Conservation (phyloP, 2,329 filamentous ascomycete species). For the Diaporthe sp. region DNA sequence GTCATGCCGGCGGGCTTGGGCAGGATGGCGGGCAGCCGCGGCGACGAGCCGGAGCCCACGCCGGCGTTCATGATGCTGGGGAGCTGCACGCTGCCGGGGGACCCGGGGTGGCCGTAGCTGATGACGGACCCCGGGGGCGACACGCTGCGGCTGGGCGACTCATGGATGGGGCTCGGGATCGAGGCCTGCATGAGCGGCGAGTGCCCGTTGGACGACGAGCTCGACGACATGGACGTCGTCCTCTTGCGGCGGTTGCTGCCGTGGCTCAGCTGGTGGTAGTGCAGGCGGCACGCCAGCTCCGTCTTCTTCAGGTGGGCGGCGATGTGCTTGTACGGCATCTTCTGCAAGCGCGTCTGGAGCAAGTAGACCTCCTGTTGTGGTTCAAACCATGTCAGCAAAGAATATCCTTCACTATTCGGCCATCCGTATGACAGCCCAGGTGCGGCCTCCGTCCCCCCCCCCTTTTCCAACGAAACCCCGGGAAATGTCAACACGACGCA, state of each 20-base stretch:
- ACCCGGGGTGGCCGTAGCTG: conserved; percentile 58
- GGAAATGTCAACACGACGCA: background rate
- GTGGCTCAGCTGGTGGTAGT: conserved; percentile 88
- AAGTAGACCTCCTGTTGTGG: conserved; percentile 82
- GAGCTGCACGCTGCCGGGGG: conserved; percentile 63
- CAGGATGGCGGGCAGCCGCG: conserved; percentile 72
- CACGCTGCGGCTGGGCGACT: conserved; percentile 62
- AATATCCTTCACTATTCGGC: background rate
- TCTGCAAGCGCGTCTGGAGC: conserved; percentile 85
- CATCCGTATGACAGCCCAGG: too few species aligned
- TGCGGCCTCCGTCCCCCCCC: background rate
- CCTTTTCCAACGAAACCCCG: background rate
- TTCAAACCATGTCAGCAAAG: conserved; percentile 2
- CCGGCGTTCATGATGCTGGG: conserved; percentile 63
- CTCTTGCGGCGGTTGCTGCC: conserved; percentile 85
- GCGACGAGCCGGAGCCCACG: conserved; percentile 58
- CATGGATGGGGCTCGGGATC: conserved; percentile 65
- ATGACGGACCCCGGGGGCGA: conserved; percentile 62
- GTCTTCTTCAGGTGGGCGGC: conserved; percentile 89
- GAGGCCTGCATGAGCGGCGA: conserved; percentile 64
- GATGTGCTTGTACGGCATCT: conserved; percentile 94
- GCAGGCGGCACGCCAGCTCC: conserved; percentile 86
- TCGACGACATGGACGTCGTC: conserved; percentile 77
- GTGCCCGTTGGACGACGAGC: conserved; percentile 66
- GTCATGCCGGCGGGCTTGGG: conserved; percentile 73